Evolutionary conservation across 305 asterid genomes (phyloP), one percentile per base, ranked within the genome.

Genomic region (Plantago lanceolata): DNA sequence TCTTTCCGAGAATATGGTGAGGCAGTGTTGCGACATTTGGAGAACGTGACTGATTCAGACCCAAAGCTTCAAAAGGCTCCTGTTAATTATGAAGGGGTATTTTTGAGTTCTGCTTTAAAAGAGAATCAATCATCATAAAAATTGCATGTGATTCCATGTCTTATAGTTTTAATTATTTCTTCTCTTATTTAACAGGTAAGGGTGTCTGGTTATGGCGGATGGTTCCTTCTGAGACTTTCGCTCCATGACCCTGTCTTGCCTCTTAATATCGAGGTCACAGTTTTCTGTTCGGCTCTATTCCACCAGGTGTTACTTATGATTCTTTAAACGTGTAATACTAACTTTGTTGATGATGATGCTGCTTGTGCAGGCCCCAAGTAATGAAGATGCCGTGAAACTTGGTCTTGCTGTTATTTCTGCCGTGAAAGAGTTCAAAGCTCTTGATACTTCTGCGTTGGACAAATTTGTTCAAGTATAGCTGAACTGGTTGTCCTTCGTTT

Each of bases 221-320:
- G 98, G 98, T 84, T 93, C 80, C 97, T 93, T 61, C 78, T 89
- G 79, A 85, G 98, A 64, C 98, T 89, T 56, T 93, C 97, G 44
- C 97, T 93, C 67, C 98, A 93, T 44, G 98, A 93, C 78, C 98
- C 97, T 3, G 97, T 93, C 72, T 73, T 93, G 67, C 96, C 98
- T 61, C 97, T 93, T 17, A 93, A 93, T 65, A 87, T 93, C 31
- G 98, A 93, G 98, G 98, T 93, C 65, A 62, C 50, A 4, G 66
- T 45, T 35, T 51, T 19, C 59, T 66, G 37, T 53, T 61, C 19
- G 16, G 28, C 28, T 13, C 20, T 47, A 29, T 44, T 15, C 20
- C 6, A 9, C 4, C 8, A 64, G 63, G 24, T 24, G 5, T 11
- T 12, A 18, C n/a, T n/a, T 8, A n/a, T 59, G 19, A 58, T 67